Base-by-base conservation (phyloP, 176 grass and related monocot species). In the Oryza brachyantha region DNA sequence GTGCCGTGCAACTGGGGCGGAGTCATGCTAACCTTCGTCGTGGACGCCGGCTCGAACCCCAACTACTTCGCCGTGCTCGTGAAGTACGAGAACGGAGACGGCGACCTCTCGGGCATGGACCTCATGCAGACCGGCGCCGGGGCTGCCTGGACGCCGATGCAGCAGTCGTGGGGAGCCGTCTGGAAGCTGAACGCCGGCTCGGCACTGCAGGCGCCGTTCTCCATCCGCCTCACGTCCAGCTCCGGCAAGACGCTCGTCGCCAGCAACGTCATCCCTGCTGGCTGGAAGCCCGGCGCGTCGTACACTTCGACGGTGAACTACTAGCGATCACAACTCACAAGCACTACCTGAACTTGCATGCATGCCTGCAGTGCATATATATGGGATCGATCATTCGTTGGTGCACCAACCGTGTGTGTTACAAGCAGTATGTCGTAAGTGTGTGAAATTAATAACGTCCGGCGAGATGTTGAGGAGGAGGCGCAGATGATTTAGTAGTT, bases 21-120 rank as follows among this genome's bases (percentile, higher is more conserved):
- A 29, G 77, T 75, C 5, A 16, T 84, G 55, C 59, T 93, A 17
- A 79, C 85, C 11, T 93, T 93, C 57, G 26, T 76, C 3, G 88
- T 93, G 3, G 85, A 93, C 25, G 66, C 79, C 10, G 88, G 91
- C 69, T 93, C 91, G 10, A 93, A 90, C 81, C 88, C 82, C 11
- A 35, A 78, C 64, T 93, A 93, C 88, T 84, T 93, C 16, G 91
- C 88, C 6, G 88, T 93, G 5, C 75, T 90, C 13, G 28, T 88
- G 19, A 70, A 90, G 78, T 93, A 86, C 70, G 64, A 84, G 64
- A 73, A 74, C 36, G 85, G 88, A 7, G 91, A 93, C 42, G 85
- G 87, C 14, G 78, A 83, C 73, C 87, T 93, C 43, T 77, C 87
- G 1, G 84, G 17, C 4, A 74, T 93, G 4, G 88, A 84, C 1